These are phyloP conservation scores for Setaria italica DNA, from an alignment of 202 grass and related monocot genomes.

Conservation along the genomic window DNA sequence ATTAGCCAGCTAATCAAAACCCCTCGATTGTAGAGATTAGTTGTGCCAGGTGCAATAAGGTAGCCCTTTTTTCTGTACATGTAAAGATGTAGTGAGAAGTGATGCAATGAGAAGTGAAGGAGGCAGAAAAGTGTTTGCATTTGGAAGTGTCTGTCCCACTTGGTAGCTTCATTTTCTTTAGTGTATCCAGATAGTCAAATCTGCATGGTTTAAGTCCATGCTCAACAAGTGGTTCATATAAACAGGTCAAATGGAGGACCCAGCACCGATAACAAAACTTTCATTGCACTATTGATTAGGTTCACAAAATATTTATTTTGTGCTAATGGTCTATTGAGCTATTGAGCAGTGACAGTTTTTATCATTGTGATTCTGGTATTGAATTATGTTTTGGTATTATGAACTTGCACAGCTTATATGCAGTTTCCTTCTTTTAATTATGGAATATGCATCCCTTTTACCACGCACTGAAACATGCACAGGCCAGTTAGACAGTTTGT, in stretches of 20 bases:
- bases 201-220: neutral
- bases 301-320: neutral
- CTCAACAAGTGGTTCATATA: neutral
- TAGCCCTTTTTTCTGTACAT: neutral
- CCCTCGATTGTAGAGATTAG: neutral
- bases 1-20: neutral
- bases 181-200: constrained; percentile 17
- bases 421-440: neutral
- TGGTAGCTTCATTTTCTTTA: constrained; percentile 20
- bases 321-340: neutral
- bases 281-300: neutral
- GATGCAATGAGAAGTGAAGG: neutral
- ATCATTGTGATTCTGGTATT: constrained; percentile 13
- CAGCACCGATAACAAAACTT: neutral
- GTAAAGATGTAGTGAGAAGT: constrained; percentile 7
- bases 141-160: constrained; percentile 21
- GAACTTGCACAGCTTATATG: constrained; percentile 9
- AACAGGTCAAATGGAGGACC: neutral
- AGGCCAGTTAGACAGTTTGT: constrained; percentile 26
- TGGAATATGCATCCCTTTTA: constrained; percentile 14
- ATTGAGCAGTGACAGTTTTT: neutral
- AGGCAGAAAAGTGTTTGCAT: neutral
- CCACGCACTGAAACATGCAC: neutral
- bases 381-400: constrained; percentile 20
- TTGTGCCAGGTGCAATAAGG: neutral